A percentile compares a stretch with the other conserved stretches of the same genome.
Conservation (phyloP, 805 yeast species). For the Sugiyamaella marilandica region DNA sequence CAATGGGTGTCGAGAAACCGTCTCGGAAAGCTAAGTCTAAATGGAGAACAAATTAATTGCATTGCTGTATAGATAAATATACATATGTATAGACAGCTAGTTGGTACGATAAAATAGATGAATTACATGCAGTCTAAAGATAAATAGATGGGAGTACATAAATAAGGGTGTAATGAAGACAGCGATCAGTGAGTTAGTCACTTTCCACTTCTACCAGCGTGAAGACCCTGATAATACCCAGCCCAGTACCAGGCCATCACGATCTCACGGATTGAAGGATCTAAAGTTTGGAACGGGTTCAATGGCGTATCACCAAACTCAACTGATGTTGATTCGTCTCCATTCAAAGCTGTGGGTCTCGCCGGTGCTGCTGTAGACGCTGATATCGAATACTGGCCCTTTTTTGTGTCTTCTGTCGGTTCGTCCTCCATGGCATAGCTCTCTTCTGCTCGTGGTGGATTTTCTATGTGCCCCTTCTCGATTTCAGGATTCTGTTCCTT, state of each 20-base stretch:
- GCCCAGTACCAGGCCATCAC: constrained; percentile 31
- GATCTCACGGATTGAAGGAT: constrained; percentile 18
- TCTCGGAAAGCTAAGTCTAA: neutral
- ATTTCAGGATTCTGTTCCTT: too few species aligned
- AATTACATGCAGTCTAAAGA: too few species aligned
- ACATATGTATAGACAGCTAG: neutral
- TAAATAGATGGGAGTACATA: neutral
- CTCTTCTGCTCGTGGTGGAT: too few species aligned
- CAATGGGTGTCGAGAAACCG: neutral
- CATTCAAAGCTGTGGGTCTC: neutral
- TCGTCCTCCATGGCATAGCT: too few species aligned
- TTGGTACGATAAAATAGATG: neutral
- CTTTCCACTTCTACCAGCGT: constrained; percentile 14
- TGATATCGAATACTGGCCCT: neutral
- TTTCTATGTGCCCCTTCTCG: too few species aligned
- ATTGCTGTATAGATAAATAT: neutral
- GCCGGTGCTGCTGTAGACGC: neutral
- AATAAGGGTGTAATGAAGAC: neutral
- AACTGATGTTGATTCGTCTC: neutral
- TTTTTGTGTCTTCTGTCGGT: neutral
- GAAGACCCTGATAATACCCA: constrained; percentile 26
- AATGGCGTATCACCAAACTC: neutral
- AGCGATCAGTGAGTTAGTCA: neutral
- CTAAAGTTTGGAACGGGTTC: constrained; percentile 18
- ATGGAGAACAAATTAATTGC: neutral